Conservation (phyloP, 805 yeast genomes). For the Yamadazyma tumulicola region DNA sequence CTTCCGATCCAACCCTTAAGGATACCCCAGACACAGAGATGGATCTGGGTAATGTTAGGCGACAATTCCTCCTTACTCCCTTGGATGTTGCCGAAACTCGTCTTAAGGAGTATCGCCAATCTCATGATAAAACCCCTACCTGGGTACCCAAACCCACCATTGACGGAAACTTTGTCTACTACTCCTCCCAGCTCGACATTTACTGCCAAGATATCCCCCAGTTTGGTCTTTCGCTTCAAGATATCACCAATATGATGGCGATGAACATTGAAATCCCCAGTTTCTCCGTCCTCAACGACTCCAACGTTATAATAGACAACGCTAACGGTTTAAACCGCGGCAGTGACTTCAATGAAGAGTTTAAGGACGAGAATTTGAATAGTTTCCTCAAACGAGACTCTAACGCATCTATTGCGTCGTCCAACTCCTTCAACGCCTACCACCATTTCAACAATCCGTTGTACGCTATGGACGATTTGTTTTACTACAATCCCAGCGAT, state of each 20-base stretch:
- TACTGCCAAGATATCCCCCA: conserved; percentile 60
- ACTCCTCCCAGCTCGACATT: conserved; percentile 56
- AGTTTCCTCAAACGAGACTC: conserved; percentile 33
- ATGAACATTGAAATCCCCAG: conserved; percentile 26
- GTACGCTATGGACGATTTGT: conserved; percentile 39
- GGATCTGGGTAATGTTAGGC: neutral
- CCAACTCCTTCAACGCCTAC: conserved; percentile 21
- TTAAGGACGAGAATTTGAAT: neutral
- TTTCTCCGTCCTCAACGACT: conserved; percentile 4
- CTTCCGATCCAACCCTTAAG: neutral
- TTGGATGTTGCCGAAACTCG: conserved; percentile 28
- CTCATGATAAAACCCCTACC: conserved; percentile 19
- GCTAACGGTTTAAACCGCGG: neutral
- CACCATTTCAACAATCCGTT: conserved; percentile 43
- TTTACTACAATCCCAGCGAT: conserved; percentile 60
- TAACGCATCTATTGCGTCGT: conserved; percentile 24
- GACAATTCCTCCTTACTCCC: conserved; percentile 10
- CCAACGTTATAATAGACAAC: neutral
- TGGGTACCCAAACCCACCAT: conserved; percentile 65
- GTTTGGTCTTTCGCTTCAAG: conserved; percentile 23
- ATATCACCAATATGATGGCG: conserved; percentile 8
- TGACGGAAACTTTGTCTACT: conserved; percentile 54
- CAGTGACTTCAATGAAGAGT: neutral
- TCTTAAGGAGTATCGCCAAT: conserved; percentile 19
- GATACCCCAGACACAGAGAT: neutral